Conservation (phyloP, 768 basidiomycete genomes). For the Auricularia cornea region DNA sequence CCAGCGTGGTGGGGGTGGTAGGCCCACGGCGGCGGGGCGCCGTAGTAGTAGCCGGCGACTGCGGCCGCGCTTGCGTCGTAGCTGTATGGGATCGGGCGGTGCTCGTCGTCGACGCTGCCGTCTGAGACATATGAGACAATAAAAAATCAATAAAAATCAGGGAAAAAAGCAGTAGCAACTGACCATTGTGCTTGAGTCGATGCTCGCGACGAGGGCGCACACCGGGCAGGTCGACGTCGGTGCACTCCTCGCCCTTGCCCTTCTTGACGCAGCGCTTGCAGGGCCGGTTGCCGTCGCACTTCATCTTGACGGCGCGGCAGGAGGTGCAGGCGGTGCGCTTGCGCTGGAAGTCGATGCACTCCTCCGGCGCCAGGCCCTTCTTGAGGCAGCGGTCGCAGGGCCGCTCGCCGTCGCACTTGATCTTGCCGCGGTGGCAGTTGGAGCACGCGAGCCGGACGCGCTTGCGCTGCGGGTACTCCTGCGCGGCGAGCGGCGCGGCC, state of each 20-base stretch:
- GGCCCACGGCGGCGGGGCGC: not conserved
- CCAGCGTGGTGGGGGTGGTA: not conserved
- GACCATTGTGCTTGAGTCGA: not conserved
- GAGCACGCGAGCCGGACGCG: slow-evolving; percentile 1
- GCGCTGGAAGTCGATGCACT: slow-evolving; percentile 1
- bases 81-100: not conserved
- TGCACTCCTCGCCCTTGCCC: slow-evolving; percentile 1
- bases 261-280: slow-evolving; percentile 1
- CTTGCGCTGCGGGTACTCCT: slow-evolving; percentile 1
- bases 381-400: slow-evolving; percentile 2
- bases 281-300: slow-evolving; percentile 1
- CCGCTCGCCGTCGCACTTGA: slow-evolving; percentile 3
- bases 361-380: not conserved
- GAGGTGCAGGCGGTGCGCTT: slow-evolving; percentile 1
- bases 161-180: not conserved
- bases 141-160: not conserved
- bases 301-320: slow-evolving; percentile 2
- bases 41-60: not conserved
- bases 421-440: slow-evolving; percentile 1
- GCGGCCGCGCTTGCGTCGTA: not conserved
- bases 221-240: not conserved
- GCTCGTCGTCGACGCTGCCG: not conserved
- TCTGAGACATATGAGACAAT: not conserved
- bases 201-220: not conserved
- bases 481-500: not conserved